Conservation (phyloP, 75 land plant genomes). For the Picea glauca region DNA sequence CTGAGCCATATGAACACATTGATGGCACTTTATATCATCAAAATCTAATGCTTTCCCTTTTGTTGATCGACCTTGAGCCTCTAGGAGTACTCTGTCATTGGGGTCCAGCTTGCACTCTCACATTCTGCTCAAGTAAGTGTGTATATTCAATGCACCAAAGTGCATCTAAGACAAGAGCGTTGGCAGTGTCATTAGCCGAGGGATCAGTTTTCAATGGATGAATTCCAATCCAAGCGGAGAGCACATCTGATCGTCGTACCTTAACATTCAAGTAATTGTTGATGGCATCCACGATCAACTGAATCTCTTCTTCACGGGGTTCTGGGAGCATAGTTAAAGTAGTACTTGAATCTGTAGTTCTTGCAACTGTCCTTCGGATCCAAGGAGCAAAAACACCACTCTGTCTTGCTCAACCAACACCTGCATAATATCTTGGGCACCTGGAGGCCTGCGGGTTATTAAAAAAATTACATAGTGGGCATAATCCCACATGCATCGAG, state of each 20-base stretch:
- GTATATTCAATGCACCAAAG: no score
- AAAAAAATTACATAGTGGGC: no score
- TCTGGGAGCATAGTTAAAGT: constrained; percentile 91
- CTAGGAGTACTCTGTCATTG: no score
- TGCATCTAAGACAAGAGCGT: constrained; percentile 2
- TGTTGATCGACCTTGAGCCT: no score
- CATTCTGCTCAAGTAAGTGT: no score
- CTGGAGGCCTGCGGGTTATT: no score
- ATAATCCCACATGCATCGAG: no score
- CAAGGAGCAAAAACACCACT: constrained; percentile 79
- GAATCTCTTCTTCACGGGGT: constrained; percentile 96
- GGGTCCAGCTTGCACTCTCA: no score
- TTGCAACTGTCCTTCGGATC: constrained; percentile 93
- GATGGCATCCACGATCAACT: constrained; percentile 95
- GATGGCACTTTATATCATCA: no score
- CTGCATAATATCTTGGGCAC: no score
- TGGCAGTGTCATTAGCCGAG: constrained; percentile 73
- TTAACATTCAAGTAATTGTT: constrained; percentile 88
- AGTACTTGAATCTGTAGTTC: constrained; percentile 93
- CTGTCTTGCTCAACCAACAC: constrained; percentile 14
- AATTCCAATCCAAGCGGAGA: constrained; percentile 99
- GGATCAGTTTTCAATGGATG: constrained; percentile 91
- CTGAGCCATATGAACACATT: no score
- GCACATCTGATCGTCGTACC: constrained; percentile 92
- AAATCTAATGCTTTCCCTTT: no score